These are phyloP conservation scores for Isatis lusitanica DNA, from an alignment of 441 rosid species.

Conservation along the genomic window DNA sequence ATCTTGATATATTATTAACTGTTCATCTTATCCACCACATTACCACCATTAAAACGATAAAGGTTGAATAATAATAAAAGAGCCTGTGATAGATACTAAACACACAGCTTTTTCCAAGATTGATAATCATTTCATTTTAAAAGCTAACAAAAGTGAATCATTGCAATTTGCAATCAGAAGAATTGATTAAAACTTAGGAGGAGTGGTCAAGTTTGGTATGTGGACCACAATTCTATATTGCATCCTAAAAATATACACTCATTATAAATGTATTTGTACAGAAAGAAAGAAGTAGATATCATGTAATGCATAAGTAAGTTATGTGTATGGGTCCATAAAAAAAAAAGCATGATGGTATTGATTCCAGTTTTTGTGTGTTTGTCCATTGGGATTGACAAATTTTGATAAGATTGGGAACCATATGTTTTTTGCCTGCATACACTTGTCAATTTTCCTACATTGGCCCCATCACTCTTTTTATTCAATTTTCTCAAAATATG, in stretches of 20 bases:
- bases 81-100: slow-evolving; percentile 23
- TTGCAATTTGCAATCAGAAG: slow-evolving; percentile 12
- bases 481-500: slow-evolving; percentile 2
- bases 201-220: slow-evolving; percentile 21
- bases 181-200: slow-evolving; percentile 13
- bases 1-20: neutral
- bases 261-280: slow-evolving; percentile 3
- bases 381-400: slow-evolving; percentile 25
- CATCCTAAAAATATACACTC: neutral
- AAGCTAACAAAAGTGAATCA: slow-evolving; percentile 28
- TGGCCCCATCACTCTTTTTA: slow-evolving; percentile 12
- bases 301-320: slow-evolving; percentile 18
- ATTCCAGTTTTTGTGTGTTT: slow-evolving; percentile 32
- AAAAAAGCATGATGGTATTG: slow-evolving; percentile 35
- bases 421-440: slow-evolving; percentile 35
- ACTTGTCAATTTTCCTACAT: slow-evolving; percentile 22
- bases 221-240: slow-evolving; percentile 28
- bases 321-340: slow-evolving; percentile 34
- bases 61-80: slow-evolving; percentile 1
- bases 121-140: slow-evolving; percentile 17
- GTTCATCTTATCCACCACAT: slow-evolving; percentile 4
- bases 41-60: slow-evolving; percentile 5
- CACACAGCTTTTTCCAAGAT: slow-evolving; percentile 11
- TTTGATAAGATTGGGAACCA: slow-evolving; percentile 35
- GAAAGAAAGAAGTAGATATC: slow-evolving; percentile 8